Evolutionary conservation across 108 stramenopile genomes (phyloP), one percentile per base, ranked within the genome.

Genomic region (Fistulifera pelliculosa): DNA sequence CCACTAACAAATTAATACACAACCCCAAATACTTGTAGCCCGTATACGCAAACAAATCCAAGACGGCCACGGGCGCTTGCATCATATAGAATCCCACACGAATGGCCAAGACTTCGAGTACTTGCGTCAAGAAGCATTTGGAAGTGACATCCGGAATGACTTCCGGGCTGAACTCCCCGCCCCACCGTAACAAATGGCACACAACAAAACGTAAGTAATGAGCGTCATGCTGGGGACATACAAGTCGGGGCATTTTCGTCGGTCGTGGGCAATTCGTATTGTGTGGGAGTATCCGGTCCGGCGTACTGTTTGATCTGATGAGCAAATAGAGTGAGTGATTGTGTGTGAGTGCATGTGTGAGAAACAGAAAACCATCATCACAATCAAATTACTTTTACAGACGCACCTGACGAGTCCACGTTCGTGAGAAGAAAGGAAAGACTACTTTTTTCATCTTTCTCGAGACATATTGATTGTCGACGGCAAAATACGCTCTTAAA

Each of bases 171-270:
- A 96, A 94, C 60, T 85, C 53, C 24, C 85, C 80, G 80, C 79
- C 23, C 79, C 89, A 0, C 96, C 98, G 68, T 95, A 90, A 24
- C 75, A 79, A 5, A 97, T 63, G 0, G 94, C 96, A 60, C 90
- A 90, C 2, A 98, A 67, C 23, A 99, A 69, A 27, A 94, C 91
- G 65, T 95, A 98, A 23, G 96, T 98, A 41, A 97, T 75, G 17
- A 96, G 74, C 12, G 87, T 76, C 98, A 99, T 99, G 49, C 74
- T 35, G 0, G 98, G 98, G 16, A 99, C 65, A 71, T 99, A 99
- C 51, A 99, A 67, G 78, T 99, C 98, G 27, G 95, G 95, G 96
- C 95, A 63, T 97, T 97, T 49, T 79, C 85, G 62, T 99, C 98
- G 19, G 73, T 62, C 41, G 62, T 60, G 7, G 98, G 98, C 11